These are phyloP conservation scores for Soucietia sequanensis DNA, from an alignment of 805 yeast species.

Conservation along the genomic window DNA sequence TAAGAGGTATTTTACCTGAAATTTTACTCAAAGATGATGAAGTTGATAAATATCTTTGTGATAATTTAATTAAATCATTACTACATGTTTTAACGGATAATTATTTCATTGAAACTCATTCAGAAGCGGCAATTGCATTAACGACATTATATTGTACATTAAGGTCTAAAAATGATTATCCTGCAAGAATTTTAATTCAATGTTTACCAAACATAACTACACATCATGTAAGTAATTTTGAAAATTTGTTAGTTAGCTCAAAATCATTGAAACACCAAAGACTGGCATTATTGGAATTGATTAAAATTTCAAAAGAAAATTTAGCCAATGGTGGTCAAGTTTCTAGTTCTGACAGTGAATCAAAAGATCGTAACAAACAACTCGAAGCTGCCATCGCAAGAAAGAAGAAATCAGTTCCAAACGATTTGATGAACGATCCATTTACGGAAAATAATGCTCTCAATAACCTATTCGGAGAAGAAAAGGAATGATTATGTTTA, in stretches of 20 bases:
- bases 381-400: constrained; percentile 45
- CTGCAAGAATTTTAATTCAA: constrained; percentile 57
- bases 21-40: constrained; percentile 67
- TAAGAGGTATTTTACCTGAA: constrained; percentile 70
- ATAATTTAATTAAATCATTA: constrained; percentile 67
- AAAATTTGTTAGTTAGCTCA: constrained; percentile 59
- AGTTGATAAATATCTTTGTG: constrained; percentile 69
- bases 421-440: constrained; percentile 71
- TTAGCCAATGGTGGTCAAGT: constrained; percentile 6
- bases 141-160: constrained; percentile 76
- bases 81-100: constrained; percentile 67
- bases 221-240: constrained; percentile 62
- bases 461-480: constrained; percentile 55
- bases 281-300: constrained; percentile 71
- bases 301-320: constrained; percentile 57
- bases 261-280: constrained; percentile 76
- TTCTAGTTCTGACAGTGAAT: constrained; percentile 19
- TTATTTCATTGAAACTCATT: constrained; percentile 80
- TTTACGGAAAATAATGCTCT: constrained; percentile 66
- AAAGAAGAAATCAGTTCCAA: constrained; percentile 42
- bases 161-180: constrained; percentile 66
- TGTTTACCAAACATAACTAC: constrained; percentile 54
- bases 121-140: constrained; percentile 88
- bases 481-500: too few relatives aligned
- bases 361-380: constrained; percentile 50